A percentile compares a stretch with the other conserved stretches of the same genome.
phyloP scores from a whole-genome alignment of 257 asterid species.

The Nicotiana sylvestris region DNA sequence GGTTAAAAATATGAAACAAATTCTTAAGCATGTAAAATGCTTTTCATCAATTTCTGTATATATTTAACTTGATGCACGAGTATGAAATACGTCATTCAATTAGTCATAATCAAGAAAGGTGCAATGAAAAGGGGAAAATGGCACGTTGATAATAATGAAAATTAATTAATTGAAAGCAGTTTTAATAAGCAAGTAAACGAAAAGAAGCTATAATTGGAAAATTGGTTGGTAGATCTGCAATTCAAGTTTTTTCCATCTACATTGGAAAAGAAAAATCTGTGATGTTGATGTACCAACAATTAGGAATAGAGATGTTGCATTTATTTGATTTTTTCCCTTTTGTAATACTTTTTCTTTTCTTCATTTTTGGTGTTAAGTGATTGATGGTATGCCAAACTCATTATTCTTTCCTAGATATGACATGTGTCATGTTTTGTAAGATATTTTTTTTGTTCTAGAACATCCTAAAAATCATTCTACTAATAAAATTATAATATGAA shows the following conservation, averaged over 20 bases:
- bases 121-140: background rate
- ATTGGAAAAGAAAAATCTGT: background rate
- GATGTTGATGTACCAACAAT: slow-evolving; percentile 4
- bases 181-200: background rate
- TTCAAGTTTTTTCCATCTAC: background rate
- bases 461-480: too few species aligned
- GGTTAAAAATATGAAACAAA: background rate
- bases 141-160: background rate
- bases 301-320: background rate
- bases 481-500: too few species aligned
- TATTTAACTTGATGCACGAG: background rate
- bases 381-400: background rate
- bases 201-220: background rate
- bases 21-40: background rate
- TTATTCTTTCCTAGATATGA: background rate
- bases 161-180: background rate
- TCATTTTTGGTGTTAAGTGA: background rate
- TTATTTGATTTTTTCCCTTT: background rate
- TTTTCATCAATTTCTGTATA: background rate
- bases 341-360: background rate
- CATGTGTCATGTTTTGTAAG: background rate
- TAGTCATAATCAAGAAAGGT: background rate
- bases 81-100: background rate
- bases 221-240: background rate
- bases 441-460: too few species aligned